Percentiles rank a stretch among this genome's conserved stretches.
These are phyloP conservation scores for Trichoderma sp. DNA, from an alignment of 2,329 filamentous ascomycete species.

Conservation along the genomic window DNA sequence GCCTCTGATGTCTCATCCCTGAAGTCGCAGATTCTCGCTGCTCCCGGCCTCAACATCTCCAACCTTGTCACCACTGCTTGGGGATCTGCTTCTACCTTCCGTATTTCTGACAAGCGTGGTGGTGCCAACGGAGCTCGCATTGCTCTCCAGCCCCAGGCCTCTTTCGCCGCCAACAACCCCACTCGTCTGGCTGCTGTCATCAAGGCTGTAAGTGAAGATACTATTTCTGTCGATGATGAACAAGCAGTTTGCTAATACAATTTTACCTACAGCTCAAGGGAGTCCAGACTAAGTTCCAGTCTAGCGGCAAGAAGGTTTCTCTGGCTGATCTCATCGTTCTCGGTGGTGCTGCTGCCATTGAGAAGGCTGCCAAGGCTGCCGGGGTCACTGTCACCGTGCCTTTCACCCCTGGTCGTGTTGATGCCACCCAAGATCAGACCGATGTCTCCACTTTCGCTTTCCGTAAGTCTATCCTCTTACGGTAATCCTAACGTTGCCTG, in stretches of 20 bases:
- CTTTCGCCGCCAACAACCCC: slow-evolving; percentile 74
- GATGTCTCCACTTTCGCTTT: slow-evolving; percentile 61
- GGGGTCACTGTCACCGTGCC: slow-evolving; percentile 56
- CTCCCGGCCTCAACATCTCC: slow-evolving; percentile 53
- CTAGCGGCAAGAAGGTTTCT: slow-evolving; percentile 64
- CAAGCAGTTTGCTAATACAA: not conserved
- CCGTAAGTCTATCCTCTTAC: slow-evolving; percentile 29
- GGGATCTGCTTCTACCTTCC: slow-evolving; percentile 69
- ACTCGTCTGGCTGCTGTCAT: slow-evolving; percentile 61
- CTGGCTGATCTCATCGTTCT: slow-evolving; percentile 74
- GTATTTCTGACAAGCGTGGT: slow-evolving; percentile 73
- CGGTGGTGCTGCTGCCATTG: slow-evolving; percentile 64
- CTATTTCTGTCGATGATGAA: not conserved
- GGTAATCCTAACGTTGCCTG: not conserved
- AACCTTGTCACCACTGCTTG: slow-evolving; percentile 66
- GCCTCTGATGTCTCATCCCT: slow-evolving; percentile 59
- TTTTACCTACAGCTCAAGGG: slow-evolving; percentile 23
- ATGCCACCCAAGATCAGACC: slow-evolving; percentile 69
- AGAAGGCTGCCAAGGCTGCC: slow-evolving; percentile 60
- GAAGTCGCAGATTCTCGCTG: slow-evolving; percentile 64
- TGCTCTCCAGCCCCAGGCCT: slow-evolving; percentile 66
- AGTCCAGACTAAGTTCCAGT: slow-evolving; percentile 65
- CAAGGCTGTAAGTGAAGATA: slow-evolving; percentile 32
- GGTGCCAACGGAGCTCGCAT: slow-evolving; percentile 78
- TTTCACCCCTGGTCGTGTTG: slow-evolving; percentile 70